These are phyloP conservation scores for Penicillium sclerotiorum DNA, from an alignment of 2,329 filamentous ascomycete genomes.

Conservation along the genomic window DNA sequence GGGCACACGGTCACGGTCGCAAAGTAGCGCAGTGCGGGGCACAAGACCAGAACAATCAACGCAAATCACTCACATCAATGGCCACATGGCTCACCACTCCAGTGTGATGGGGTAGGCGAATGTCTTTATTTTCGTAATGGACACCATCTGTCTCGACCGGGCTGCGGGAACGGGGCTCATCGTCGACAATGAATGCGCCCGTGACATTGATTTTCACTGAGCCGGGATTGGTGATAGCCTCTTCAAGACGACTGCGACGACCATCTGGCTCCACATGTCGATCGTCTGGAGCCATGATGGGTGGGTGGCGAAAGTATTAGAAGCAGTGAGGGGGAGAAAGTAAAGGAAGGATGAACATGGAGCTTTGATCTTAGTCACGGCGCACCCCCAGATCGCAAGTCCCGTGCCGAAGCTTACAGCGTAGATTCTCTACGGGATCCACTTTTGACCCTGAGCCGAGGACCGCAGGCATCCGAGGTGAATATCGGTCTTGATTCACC, in stretches of 20 bases:
- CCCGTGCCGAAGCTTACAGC: slow-evolving; percentile 49
- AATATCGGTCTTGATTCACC: no score
- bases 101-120: slow-evolving; percentile 93
- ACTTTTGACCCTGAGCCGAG: slow-evolving; percentile 18
- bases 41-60: slow-evolving; percentile 11
- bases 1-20: no score
- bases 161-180: slow-evolving; percentile 61
- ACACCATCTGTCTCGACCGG: slow-evolving; percentile 58
- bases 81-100: slow-evolving; percentile 95
- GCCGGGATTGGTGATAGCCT: slow-evolving; percentile 61
- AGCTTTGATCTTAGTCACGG: no score
- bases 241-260: slow-evolving; percentile 36
- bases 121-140: slow-evolving; percentile 82
- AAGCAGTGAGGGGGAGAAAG: slow-evolving; percentile 21
- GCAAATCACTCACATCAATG: slow-evolving; percentile 72
- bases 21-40: slow-evolving; percentile 24
- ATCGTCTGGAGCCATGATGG: slow-evolving; percentile 37
- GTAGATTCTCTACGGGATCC: slow-evolving; percentile 46
- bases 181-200: slow-evolving; percentile 94
- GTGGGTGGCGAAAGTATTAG: slow-evolving; percentile 9
- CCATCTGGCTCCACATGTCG: slow-evolving; percentile 20
- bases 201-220: slow-evolving; percentile 93
- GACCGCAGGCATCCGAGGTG: slow-evolving; percentile 12
- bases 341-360: no score
- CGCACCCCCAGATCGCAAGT: slow-evolving; percentile 7